These are phyloP conservation scores for Fusarium caatingaense DNA, from an alignment of 2,329 filamentous ascomycete species.

Conservation along the genomic window DNA sequence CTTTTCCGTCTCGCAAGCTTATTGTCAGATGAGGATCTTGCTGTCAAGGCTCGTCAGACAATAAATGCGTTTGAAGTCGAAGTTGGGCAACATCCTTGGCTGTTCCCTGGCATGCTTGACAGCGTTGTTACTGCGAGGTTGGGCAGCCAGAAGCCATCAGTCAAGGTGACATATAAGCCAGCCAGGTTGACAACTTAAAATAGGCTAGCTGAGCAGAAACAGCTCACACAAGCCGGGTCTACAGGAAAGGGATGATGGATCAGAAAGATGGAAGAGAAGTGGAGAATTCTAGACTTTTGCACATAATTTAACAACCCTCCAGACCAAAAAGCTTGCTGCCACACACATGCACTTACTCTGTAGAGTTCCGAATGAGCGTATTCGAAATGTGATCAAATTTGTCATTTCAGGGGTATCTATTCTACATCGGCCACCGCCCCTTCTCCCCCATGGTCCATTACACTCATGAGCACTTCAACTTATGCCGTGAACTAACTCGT, in stretches of 20 bases:
- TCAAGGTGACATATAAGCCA: conserved; percentile 43
- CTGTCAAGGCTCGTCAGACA: conserved; percentile 75
- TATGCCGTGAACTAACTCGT: conserved; percentile 10
- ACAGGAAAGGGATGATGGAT: background rate
- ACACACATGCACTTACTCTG: background rate
- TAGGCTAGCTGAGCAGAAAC: background rate
- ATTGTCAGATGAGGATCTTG: conserved; percentile 73
- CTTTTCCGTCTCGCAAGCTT: conserved; percentile 82
- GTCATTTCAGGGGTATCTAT: conserved; percentile 56
- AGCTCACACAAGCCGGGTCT: background rate
- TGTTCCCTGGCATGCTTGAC: conserved; percentile 85
- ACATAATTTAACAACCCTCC: background rate
- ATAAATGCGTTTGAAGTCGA: conserved; percentile 90
- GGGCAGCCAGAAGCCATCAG: conserved; percentile 64
- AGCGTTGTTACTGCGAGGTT: conserved; percentile 79
- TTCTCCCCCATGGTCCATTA: conserved; percentile 29
- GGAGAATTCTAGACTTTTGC: background rate
- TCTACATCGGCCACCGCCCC: conserved; percentile 49
- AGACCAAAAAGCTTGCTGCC: background rate
- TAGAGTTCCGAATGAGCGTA: background rate
- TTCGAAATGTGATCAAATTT: conserved; percentile 34
- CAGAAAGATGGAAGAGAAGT: background rate
- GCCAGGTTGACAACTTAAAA: conserved; percentile 38
- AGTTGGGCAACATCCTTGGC: conserved; percentile 90
- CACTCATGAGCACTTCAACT: conserved; percentile 10